These are phyloP conservation scores for Rhizophora apiculata DNA, from an alignment of 345 rosid genomes.

Conservation along the genomic window DNA sequence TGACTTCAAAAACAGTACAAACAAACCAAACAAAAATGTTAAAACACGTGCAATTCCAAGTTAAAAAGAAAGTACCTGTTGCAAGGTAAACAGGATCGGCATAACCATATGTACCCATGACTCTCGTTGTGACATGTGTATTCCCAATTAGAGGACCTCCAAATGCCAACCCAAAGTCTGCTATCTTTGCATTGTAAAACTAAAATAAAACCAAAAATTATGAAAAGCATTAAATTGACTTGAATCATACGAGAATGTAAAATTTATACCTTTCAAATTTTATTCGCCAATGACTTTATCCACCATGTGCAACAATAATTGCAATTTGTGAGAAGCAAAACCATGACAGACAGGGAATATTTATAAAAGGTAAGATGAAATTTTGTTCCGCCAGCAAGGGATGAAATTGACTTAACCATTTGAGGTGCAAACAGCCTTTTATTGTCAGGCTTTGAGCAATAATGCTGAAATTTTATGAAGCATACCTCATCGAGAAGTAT, in stretches of 20 bases:
- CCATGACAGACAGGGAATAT: too few species aligned
- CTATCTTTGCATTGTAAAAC: slow-evolving; percentile 5
- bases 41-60: neutral
- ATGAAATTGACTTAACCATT: too few species aligned
- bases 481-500: slow-evolving; percentile 1
- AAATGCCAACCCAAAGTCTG: slow-evolving; percentile 17
- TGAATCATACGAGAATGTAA: neutral
- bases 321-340: too few species aligned
- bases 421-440: too few species aligned
- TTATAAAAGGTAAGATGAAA: too few species aligned
- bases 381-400: too few species aligned
- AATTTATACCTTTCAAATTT: neutral
- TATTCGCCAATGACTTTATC: neutral
- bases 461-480: neutral
- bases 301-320: too few species aligned
- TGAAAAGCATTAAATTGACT: neutral
- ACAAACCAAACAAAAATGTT: neutral
- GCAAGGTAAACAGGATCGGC: neutral
- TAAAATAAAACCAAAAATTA: neutral
- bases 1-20: neutral
- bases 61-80: neutral
- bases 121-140: neutral
- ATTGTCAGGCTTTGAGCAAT: neutral
- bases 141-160: neutral
- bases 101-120: slow-evolving; percentile 2